These are phyloP conservation scores for Albugo candida DNA, from an alignment of 352 stramenopile genomes.

Conservation along the genomic window DNA sequence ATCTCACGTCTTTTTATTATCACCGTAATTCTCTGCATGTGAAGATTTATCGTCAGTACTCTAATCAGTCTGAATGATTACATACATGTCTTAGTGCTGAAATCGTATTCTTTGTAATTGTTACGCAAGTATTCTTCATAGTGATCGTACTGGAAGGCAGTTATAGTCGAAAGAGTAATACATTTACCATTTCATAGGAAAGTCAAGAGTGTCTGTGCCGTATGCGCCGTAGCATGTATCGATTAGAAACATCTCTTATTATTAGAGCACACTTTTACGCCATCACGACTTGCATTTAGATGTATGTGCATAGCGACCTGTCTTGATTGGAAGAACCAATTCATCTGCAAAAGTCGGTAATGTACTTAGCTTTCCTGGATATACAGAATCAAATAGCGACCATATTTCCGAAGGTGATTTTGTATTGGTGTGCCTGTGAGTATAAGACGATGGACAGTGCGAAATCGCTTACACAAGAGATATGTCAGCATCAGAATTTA, in stretches of 20 bases:
- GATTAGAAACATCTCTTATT: slow-evolving; percentile 91
- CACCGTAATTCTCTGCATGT: not conserved
- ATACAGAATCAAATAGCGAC: slow-evolving; percentile 98
- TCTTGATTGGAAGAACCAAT: slow-evolving; percentile 93
- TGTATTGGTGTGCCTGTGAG: slow-evolving; percentile 84
- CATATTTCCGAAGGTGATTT: slow-evolving; percentile 96
- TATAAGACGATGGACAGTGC: slow-evolving; percentile 82
- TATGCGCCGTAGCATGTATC: slow-evolving; percentile 87
- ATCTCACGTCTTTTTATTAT: slow-evolving; percentile 89
- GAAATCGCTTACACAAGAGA: slow-evolving; percentile 86
- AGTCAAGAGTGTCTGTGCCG: slow-evolving; percentile 81
- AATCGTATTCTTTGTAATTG: slow-evolving; percentile 66
- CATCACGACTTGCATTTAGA: slow-evolving; percentile 89
- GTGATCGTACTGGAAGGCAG: slow-evolving; percentile 61
- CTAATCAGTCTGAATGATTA: slow-evolving; percentile 92
- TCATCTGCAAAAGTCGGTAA: slow-evolving; percentile 94
- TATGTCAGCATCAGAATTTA: slow-evolving; percentile 95
- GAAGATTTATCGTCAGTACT: not conserved
- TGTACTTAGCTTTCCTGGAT: slow-evolving; percentile 93
- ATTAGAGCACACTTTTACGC: slow-evolving; percentile 93
- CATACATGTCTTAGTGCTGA: slow-evolving; percentile 95
- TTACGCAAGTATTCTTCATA: slow-evolving; percentile 86
- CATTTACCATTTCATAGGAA: slow-evolving; percentile 97
- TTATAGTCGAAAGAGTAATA: slow-evolving; percentile 94
- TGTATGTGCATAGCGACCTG: slow-evolving; percentile 84